These are phyloP conservation scores for Beauveria sp. DNA, from an alignment of 2,329 filamentous ascomycete species.

Conservation along the genomic window DNA sequence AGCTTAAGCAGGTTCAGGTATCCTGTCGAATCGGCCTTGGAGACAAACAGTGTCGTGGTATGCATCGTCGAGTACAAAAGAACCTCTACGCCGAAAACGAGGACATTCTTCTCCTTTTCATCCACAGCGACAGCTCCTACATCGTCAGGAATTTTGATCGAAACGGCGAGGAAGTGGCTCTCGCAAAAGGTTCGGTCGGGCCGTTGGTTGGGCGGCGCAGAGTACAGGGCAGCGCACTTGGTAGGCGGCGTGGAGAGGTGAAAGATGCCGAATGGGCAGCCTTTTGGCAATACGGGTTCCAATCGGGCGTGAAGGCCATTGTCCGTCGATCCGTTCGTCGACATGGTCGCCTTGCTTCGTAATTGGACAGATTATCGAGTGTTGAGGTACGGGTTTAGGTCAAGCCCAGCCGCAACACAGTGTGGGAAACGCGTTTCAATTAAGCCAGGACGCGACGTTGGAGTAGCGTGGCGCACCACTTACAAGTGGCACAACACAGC, in stretches of 20 bases:
- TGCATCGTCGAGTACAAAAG: slow-evolving; percentile 76
- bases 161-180: slow-evolving; percentile 62
- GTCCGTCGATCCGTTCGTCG: neutral
- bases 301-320: slow-evolving; percentile 21
- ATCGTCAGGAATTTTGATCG: slow-evolving; percentile 29
- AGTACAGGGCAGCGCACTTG: slow-evolving; percentile 67
- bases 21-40: slow-evolving; percentile 94
- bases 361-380: neutral
- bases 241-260: slow-evolving; percentile 83
- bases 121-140: neutral
- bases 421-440: slow-evolving; percentile 9
- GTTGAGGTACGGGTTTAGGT: neutral
- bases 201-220: slow-evolving; percentile 62
- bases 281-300: slow-evolving; percentile 45
- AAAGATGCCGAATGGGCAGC: slow-evolving; percentile 59
- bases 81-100: slow-evolving; percentile 80
- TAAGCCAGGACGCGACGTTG: slow-evolving; percentile 5
- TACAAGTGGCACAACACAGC: neutral
- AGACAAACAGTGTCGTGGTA: slow-evolving; percentile 84
- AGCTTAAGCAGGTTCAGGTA: slow-evolving; percentile 63
- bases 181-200: slow-evolving; percentile 79
- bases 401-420: neutral
- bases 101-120: slow-evolving; percentile 39
- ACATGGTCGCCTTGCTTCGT: neutral
- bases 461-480: neutral